A percentile compares a stretch with the other conserved stretches of the same genome.
Evolutionary conservation across 805 yeast species (phyloP).

Genomic region (Kuraishia molischiana): DNA sequence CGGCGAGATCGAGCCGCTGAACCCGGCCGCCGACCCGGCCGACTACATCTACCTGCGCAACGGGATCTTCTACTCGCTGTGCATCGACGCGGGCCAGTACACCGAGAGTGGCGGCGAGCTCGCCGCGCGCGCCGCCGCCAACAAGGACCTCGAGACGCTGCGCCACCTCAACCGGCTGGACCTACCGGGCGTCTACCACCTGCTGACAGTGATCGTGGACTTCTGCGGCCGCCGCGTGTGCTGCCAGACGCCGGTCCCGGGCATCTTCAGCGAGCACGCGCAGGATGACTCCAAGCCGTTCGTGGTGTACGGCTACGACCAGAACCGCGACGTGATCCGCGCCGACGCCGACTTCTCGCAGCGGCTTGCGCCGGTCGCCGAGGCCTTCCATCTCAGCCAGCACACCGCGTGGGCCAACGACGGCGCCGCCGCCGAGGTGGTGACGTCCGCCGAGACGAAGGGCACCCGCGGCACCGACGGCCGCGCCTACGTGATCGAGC

Average conservation of each 20-base stretch:
- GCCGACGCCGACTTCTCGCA: constrained; percentile 28
- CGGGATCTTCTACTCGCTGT: constrained; percentile 81
- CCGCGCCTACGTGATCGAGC: constrained; percentile 74
- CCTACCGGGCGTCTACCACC: constrained; percentile 50
- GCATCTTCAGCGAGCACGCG: constrained; percentile 50
- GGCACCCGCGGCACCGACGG: constrained; percentile 83
- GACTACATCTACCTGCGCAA: constrained; percentile 66
- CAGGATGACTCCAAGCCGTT: constrained; percentile 22
- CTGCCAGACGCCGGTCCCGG: constrained; percentile 96
- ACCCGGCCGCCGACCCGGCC: constrained; percentile 58
- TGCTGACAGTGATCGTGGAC: constrained; percentile 82
- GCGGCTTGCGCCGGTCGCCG: constrained; percentile 52
- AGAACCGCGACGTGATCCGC: constrained; percentile 25
- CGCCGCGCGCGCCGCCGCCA: constrained; percentile 74
- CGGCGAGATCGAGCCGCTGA: constrained; percentile 70
- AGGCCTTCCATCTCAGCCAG: constrained; percentile 67
- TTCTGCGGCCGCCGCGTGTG: constrained; percentile 81
- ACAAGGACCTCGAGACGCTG: constrained; percentile 71
- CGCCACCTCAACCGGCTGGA: constrained; percentile 60
- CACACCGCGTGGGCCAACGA: constrained; percentile 46
- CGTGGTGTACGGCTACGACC: constrained; percentile 74
- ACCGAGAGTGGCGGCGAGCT: constrained; percentile 66
- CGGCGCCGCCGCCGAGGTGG: constrained; percentile 36
- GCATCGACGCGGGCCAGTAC: constrained; percentile 60
- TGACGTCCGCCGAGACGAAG: constrained; percentile 70